Evolutionary conservation across 2,329 filamentous ascomycete species (phyloP), one percentile per base, ranked within the genome.

Genomic region (Diaporthe ilicicola): DNA sequence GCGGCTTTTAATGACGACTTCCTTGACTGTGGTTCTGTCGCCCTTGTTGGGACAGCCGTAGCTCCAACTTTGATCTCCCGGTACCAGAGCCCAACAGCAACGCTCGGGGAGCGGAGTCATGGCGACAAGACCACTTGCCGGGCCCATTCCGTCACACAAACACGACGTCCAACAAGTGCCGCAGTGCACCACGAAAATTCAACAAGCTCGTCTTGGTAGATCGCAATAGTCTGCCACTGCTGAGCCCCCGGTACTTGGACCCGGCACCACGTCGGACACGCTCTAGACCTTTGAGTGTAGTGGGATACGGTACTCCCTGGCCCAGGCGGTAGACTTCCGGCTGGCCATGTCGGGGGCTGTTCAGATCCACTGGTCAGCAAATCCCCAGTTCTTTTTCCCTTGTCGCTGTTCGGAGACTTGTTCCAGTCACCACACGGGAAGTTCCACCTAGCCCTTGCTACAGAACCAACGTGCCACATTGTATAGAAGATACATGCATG

Each of bases 101-200:
- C 44, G 59, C 59, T 64, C 59, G 59, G 59, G 32, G 29, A 37
- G 59, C 59, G 29, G 39, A 64, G 59, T 50, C 34, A 42, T 37
- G 59, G 29, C 44, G 44, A 50, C 42, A 9, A 68, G 15, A 50
- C 44, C 53, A 59, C 32, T 68, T 68, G 66, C 66, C 66, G 66
- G 34, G 46, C 32, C 42, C 42, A 50, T 59, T 68, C 53, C 22
- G 66, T 68, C 42, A 59, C 66, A 68, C 66, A 68, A 48, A 50
- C 48, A 68, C 29, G 53, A 68, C 44, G 55, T 50, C 54, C 53
- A 39, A 68, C 53, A 68, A 68, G 66, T 56, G 66, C 66, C 53
- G 66, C 66, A 59, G 53, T 42, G 32, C 55, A 59, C 46, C 66
- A 51, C 66, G 54, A 59, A 50, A 59, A 59, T n/a, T 48, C 53